phyloP scores from a whole-genome alignment of 108 stramenopile species.

The Cyclotella baltica region DNA sequence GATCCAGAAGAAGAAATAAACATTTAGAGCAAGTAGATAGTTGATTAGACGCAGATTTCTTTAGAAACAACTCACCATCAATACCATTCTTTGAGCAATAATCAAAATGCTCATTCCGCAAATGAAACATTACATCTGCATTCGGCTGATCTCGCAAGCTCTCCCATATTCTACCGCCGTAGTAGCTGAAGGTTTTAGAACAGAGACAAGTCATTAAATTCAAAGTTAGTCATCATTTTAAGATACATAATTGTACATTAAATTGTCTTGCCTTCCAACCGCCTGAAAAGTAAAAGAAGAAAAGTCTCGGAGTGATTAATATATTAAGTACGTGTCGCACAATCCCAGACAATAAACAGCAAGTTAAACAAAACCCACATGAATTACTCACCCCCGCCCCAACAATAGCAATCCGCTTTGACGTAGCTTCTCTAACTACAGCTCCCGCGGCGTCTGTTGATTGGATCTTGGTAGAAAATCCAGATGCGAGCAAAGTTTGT shows the following conservation, averaged over 20 bases:
- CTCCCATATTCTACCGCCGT: slow-evolving; percentile 74
- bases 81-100: slow-evolving; percentile 64
- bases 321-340: background rate
- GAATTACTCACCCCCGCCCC: slow-evolving; percentile 33
- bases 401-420: slow-evolving; percentile 29
- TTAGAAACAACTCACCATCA: slow-evolving; percentile 18
- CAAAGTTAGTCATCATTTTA: background rate
- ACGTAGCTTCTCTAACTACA: background rate
- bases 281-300: background rate
- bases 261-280: slow-evolving; percentile 3
- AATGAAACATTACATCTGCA: slow-evolving; percentile 72
- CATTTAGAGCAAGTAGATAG: background rate
- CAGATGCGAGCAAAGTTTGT: background rate
- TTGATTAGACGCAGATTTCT: background rate
- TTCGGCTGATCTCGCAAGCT: slow-evolving; percentile 27
- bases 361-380: background rate
- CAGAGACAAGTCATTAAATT: background rate
- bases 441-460: background rate
- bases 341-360: background rate
- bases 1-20: background rate
- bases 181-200: too few species aligned
- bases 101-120: slow-evolving; percentile 75
- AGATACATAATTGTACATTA: background rate
- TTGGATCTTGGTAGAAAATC: background rate
- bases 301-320: background rate